Percentiles rank a stretch among this genome's conserved stretches.
Evolutionary conservation across 2,329 filamentous ascomycete genomes (phyloP).

Genomic region (Trichoderma breve): DNA sequence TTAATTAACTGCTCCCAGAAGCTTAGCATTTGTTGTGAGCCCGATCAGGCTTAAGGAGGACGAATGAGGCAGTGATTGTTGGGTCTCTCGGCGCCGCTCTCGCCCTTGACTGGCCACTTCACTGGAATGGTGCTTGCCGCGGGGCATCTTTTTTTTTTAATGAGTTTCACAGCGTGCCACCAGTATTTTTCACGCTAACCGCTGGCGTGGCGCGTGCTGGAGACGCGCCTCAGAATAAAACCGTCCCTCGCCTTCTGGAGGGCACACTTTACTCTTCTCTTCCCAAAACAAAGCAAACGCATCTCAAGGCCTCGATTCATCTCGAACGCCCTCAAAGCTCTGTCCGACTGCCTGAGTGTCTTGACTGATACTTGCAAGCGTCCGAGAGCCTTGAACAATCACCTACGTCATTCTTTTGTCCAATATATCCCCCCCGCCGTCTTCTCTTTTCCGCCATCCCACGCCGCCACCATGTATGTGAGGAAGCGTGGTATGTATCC

Average conservation of each 20-base stretch:
- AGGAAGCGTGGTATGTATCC: slow-evolving; percentile 58
- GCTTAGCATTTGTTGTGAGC: neutral
- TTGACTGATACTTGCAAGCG: slow-evolving; percentile 26
- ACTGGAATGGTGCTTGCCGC: slow-evolving; percentile 17
- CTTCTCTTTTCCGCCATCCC: slow-evolving; percentile 11
- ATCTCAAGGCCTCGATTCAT: slow-evolving; percentile 16
- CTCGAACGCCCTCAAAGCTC: slow-evolving; percentile 14
- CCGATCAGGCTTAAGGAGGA: slow-evolving; percentile 12
- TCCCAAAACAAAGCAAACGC: slow-evolving; percentile 23
- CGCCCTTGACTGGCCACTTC: slow-evolving; percentile 17
- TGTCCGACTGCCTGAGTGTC: slow-evolving; percentile 26
- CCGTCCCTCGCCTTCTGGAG: slow-evolving; percentile 29
- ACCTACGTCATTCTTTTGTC: slow-evolving; percentile 15
- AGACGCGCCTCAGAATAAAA: slow-evolving; percentile 40
- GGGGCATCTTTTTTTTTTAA: slow-evolving; percentile 14
- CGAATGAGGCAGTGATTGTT: slow-evolving; percentile 11
- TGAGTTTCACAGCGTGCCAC: slow-evolving; percentile 20
- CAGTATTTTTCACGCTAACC: slow-evolving; percentile 34
- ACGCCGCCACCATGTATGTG: slow-evolving; percentile 55
- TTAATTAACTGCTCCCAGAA: slow-evolving; percentile 1
- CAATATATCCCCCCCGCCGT: neutral
- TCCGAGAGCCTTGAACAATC: slow-evolving; percentile 26
- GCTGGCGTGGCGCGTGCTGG: slow-evolving; percentile 34
- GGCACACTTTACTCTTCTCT: slow-evolving; percentile 13
- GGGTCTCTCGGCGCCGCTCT: neutral